Conservation (phyloP, 805 yeast species). For the Maudiozyma serrabonitensis region DNA sequence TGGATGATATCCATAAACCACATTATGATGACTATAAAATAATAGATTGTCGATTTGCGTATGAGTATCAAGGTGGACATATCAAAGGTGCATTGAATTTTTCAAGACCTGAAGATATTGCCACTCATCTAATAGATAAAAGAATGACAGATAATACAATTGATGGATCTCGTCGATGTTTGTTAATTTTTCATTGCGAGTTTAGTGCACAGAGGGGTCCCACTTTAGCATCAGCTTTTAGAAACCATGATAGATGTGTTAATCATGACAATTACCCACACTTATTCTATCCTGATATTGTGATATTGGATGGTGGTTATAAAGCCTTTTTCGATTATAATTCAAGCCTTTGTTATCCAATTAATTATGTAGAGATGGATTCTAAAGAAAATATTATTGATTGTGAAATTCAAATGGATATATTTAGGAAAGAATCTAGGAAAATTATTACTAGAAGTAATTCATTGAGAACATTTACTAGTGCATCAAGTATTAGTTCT, state of each 20-base stretch:
- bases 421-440: conserved; percentile 40
- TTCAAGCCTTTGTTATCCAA: conserved; percentile 58
- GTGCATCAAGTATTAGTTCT: background rate
- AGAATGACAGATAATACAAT: conserved; percentile 1
- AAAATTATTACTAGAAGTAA: conserved; percentile 28
- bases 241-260: conserved; percentile 70
- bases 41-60: conserved; percentile 86
- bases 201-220: conserved; percentile 94
- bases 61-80: conserved; percentile 91
- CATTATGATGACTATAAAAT: conserved; percentile 49
- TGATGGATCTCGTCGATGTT: conserved; percentile 16
- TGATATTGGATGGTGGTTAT: conserved; percentile 87
- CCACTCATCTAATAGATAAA: conserved; percentile 37
- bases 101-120: conserved; percentile 59
- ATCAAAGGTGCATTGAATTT: conserved; percentile 74
- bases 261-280: conserved; percentile 73
- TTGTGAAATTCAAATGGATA: conserved; percentile 45
- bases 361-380: conserved; percentile 77
- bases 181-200: conserved; percentile 89
- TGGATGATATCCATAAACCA: conserved; percentile 29
- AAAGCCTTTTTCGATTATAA: conserved; percentile 57
- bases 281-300: conserved; percentile 79
- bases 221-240: conserved; percentile 72
- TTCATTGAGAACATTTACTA: conserved; percentile 18
- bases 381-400: conserved; percentile 25